phyloP scores from a whole-genome alignment of 805 yeast species.

The Hyphopichia homilentoma region DNA sequence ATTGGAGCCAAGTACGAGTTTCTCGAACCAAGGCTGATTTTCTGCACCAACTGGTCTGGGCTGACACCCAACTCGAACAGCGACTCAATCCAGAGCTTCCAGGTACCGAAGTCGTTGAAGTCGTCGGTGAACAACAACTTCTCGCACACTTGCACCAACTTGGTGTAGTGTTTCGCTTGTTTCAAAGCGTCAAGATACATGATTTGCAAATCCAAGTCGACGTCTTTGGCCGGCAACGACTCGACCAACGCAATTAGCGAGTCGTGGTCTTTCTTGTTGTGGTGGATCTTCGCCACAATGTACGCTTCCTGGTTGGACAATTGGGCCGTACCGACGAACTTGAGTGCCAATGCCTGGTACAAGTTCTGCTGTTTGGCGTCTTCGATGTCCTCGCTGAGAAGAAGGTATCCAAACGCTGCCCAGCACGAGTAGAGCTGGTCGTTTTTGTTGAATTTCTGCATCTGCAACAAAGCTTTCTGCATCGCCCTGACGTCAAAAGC shows the following conservation, averaged over 20 bases:
- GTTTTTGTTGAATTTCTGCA: conserved; percentile 26
- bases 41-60: conserved; percentile 23
- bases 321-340: too few species aligned
- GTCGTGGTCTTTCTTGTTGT: conserved; percentile 26
- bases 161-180: conserved; percentile 37
- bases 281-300: conserved; percentile 51
- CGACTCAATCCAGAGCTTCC: conserved; percentile 55
- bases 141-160: conserved; percentile 37
- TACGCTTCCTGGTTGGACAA: conserved; percentile 66
- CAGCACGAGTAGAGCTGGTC: conserved; percentile 40
- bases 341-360: conserved; percentile 57
- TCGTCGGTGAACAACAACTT: conserved; percentile 41
- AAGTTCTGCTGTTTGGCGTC: conserved; percentile 45
- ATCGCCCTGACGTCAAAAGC: conserved; percentile 46
- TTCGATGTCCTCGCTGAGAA: conserved; percentile 30
- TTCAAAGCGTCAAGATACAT: conserved; percentile 48
- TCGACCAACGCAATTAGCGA: conserved; percentile 26
- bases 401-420: conserved; percentile 53
- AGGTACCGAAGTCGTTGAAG: conserved; percentile 75
- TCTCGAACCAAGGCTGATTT: conserved; percentile 16
- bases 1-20: conserved; percentile 27
- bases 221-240: conserved; percentile 29
- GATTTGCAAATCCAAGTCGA: conserved; percentile 63
- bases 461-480: conserved; percentile 43
- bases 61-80: conserved; percentile 30